Evolutionary conservation across 352 stramenopile species (phyloP).

Genomic region (Globisporangium spinosum): DNA sequence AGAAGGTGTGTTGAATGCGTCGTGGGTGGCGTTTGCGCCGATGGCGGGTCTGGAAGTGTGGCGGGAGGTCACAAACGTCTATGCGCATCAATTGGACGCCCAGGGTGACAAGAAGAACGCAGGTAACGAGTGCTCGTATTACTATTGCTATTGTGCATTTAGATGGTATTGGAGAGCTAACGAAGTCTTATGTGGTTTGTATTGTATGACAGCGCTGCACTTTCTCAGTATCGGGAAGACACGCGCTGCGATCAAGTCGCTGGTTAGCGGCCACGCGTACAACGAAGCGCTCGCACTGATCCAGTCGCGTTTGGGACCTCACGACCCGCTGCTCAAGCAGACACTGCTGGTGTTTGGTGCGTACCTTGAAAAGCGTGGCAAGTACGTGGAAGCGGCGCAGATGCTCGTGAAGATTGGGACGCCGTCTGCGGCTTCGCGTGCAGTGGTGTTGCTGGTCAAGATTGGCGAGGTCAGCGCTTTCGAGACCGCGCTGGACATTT

Average conservation of each 20-base stretch:
- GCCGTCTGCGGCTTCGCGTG: constrained; percentile 19
- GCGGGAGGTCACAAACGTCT: constrained; percentile 61
- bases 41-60: constrained; percentile 74
- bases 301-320: constrained; percentile 32
- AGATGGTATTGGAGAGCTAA: background rate
- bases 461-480: constrained; percentile 28
- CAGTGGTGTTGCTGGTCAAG: constrained; percentile 31
- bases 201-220: constrained; percentile 35
- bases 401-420: constrained; percentile 26
- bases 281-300: constrained; percentile 59
- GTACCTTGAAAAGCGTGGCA: constrained; percentile 32
- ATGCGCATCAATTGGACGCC: constrained; percentile 48
- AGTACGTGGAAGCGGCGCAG: constrained; percentile 31
- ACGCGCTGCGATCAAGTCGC: constrained; percentile 36
- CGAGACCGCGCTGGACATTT: constrained; percentile 31
- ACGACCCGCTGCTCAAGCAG: constrained; percentile 36
- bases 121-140: constrained; percentile 20
- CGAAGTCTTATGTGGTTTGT: background rate
- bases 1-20: constrained; percentile 36
- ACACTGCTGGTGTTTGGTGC: constrained; percentile 37
- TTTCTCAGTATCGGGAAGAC: constrained; percentile 61
- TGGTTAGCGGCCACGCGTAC: constrained; percentile 37
- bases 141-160: background rate
- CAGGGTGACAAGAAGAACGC: constrained; percentile 44
- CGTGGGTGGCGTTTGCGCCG: constrained; percentile 65